Conservation (phyloP, 345 rosid species). For the Garcia nutans region DNA sequence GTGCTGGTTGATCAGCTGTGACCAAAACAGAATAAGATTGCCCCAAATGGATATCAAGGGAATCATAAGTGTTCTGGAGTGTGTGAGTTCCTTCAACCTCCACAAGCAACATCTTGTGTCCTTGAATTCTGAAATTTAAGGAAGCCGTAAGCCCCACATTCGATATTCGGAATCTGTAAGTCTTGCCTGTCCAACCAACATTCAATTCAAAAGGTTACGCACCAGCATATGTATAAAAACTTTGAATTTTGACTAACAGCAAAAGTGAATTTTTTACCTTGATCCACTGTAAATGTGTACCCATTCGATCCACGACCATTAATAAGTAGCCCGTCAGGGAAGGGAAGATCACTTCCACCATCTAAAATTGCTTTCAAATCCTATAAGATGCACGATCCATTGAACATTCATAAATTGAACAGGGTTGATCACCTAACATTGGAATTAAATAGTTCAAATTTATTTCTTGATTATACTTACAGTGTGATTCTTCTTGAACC, state of each 20-base stretch:
- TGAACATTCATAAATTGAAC: not conserved
- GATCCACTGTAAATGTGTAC: conserved; percentile 51
- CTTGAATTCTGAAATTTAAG: conserved; percentile 33
- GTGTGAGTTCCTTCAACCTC: conserved; percentile 38
- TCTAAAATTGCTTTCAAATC: conserved; percentile 60
- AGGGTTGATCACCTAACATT: not conserved
- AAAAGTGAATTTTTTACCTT: conserved; percentile 36
- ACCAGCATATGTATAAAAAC: not conserved
- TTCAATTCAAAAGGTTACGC: not conserved
- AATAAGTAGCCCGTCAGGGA: conserved; percentile 63
- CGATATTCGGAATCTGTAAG: conserved; percentile 36
- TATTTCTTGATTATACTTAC: conserved; percentile 31
- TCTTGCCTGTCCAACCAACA: conserved; percentile 26
- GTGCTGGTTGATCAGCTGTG: conserved; percentile 29
- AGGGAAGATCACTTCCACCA: conserved; percentile 52
- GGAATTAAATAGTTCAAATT: not conserved
- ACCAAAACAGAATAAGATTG: conserved; percentile 36
- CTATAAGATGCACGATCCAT: conserved; percentile 24
- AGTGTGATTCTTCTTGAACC: conserved; percentile 66
- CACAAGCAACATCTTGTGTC: conserved; percentile 31
- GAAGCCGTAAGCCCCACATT: conserved; percentile 33
- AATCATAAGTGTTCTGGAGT: conserved; percentile 29
- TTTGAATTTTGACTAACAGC: not conserved
- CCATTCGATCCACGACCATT: conserved; percentile 64
- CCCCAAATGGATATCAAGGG: conserved; percentile 34